phyloP scores from a whole-genome alignment of 2,329 filamentous ascomycete species.

The Trichoderma oligosporum region DNA sequence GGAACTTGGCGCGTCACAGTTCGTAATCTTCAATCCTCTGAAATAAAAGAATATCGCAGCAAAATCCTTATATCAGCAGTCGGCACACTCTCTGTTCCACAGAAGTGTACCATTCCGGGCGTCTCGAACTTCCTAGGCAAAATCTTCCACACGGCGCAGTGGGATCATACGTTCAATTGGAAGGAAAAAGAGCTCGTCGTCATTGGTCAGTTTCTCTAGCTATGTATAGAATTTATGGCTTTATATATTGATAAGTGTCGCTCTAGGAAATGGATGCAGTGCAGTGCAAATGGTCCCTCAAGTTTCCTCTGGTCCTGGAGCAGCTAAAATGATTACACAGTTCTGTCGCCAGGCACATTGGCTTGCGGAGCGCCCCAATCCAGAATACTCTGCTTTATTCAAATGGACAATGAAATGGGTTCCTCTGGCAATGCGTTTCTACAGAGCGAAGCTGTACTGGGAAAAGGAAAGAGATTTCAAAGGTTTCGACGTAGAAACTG shows the following conservation, averaged over 20 bases:
- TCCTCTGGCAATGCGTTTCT: constrained; percentile 24
- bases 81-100: constrained; percentile 25
- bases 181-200: constrained; percentile 25
- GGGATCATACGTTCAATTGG: constrained; percentile 29
- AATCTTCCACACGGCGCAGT: constrained; percentile 27
- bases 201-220: constrained; percentile 20
- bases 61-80: constrained; percentile 28
- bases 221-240: background rate
- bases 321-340: constrained; percentile 41
- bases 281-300: constrained; percentile 27
- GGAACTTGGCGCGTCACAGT: constrained; percentile 24
- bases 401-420: constrained; percentile 27
- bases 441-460: constrained; percentile 25
- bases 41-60: constrained; percentile 5
- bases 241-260: background rate
- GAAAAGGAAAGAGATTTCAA: constrained; percentile 25
- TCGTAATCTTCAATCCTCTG: constrained; percentile 17
- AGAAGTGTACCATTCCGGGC: constrained; percentile 25
- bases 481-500: constrained; percentile 23
- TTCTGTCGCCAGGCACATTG: constrained; percentile 51
- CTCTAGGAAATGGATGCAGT: constrained; percentile 28
- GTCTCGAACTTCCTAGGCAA: constrained; percentile 22
- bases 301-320: constrained; percentile 22
- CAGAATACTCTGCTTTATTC: constrained; percentile 24
- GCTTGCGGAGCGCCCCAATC: constrained; percentile 31